Conservation (phyloP, 1,284 basidiomycete species). For the Malassezia japonica region DNA sequence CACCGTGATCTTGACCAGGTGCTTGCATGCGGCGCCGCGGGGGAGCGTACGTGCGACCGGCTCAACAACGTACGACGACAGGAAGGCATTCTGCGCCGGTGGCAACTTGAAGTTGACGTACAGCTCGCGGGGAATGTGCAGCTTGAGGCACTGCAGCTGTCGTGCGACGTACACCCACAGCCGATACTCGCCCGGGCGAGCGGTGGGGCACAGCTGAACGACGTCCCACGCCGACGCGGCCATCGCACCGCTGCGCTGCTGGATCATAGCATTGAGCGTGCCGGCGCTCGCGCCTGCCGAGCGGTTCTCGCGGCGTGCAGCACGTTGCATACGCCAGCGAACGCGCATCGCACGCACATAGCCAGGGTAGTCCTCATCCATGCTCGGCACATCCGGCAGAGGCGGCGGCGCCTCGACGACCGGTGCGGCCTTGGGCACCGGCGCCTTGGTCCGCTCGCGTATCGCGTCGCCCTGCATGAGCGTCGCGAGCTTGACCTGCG, state of each 20-base stretch:
- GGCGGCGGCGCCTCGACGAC: slow-evolving; percentile 1
- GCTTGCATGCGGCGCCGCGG: slow-evolving; percentile 63
- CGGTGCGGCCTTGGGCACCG: background rate
- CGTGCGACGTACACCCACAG: slow-evolving; percentile 81
- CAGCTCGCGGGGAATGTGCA: slow-evolving; percentile 81
- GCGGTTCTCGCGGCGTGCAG: slow-evolving; percentile 49
- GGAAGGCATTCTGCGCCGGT: slow-evolving; percentile 60
- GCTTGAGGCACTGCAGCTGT: slow-evolving; percentile 66
- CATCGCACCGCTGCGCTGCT: slow-evolving; percentile 58
- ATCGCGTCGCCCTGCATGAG: slow-evolving; percentile 6
- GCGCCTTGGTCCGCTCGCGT: background rate
- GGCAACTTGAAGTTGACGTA: slow-evolving; percentile 76
- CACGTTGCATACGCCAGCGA: slow-evolving; percentile 63
- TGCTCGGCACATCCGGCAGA: slow-evolving; percentile 31
- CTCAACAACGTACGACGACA: slow-evolving; percentile 60
- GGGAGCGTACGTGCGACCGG: slow-evolving; percentile 72
- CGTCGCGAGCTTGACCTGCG: slow-evolving; percentile 72
- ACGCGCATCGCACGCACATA: slow-evolving; percentile 73
- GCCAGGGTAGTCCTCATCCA: slow-evolving; percentile 58
- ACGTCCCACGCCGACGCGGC: slow-evolving; percentile 78
- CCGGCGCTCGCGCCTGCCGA: slow-evolving; percentile 11
- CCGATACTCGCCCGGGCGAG: slow-evolving; percentile 70
- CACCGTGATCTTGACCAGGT: slow-evolving; percentile 76
- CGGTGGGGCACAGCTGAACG: slow-evolving; percentile 72
- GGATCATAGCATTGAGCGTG: slow-evolving; percentile 61